Percentiles rank a stretch among this genome's conserved stretches.
These are phyloP conservation scores for Ustilago loliicola DNA, from an alignment of 1,284 basidiomycete genomes.

Conservation along the genomic window DNA sequence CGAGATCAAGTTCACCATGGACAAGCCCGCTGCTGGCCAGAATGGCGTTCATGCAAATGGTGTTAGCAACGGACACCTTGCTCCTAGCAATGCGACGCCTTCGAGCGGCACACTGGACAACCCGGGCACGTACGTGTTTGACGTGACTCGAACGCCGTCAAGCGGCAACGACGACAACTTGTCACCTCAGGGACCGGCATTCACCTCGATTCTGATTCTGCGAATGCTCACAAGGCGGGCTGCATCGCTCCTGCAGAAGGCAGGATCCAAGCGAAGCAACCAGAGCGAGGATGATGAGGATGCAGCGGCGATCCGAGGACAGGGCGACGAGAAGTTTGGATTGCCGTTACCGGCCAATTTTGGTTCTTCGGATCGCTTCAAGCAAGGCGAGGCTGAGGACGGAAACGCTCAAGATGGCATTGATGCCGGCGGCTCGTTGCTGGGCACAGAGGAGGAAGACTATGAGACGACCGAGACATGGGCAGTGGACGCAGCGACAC, in stretches of 20 bases:
- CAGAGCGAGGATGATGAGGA: conserved; percentile 26
- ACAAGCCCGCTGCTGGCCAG: conserved; percentile 7
- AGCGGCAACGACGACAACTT: conserved; percentile 46
- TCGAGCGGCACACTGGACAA: conserved; percentile 61
- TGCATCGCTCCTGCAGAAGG: conserved; percentile 49
- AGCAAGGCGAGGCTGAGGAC: conserved; percentile 9
- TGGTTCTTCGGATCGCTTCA: conserved; percentile 34
- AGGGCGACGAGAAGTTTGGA: conserved; percentile 63
- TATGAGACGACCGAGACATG: conserved; percentile 40
- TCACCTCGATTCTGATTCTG: conserved; percentile 60
- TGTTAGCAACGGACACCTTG: conserved; percentile 17
- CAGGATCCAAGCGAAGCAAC: conserved; percentile 38
- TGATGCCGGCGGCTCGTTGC: neutral
- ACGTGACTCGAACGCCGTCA: conserved; percentile 66
- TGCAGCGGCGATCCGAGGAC: conserved; percentile 35
- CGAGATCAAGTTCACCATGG: conserved; percentile 23
- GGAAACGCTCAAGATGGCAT: conserved; percentile 1
- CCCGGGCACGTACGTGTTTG: conserved; percentile 59
- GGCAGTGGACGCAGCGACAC: conserved; percentile 55
- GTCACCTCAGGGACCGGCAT: conserved; percentile 62
- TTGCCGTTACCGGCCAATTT: conserved; percentile 57
- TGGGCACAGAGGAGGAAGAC: conserved; percentile 21
- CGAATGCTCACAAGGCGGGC: conserved; percentile 62
- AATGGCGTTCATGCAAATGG: conserved; percentile 13
- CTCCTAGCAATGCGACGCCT: conserved; percentile 17